Evolutionary conservation across 139 green algal species (phyloP), one percentile per base, ranked within the genome.

Genomic region (Chlorella sp.): DNA sequence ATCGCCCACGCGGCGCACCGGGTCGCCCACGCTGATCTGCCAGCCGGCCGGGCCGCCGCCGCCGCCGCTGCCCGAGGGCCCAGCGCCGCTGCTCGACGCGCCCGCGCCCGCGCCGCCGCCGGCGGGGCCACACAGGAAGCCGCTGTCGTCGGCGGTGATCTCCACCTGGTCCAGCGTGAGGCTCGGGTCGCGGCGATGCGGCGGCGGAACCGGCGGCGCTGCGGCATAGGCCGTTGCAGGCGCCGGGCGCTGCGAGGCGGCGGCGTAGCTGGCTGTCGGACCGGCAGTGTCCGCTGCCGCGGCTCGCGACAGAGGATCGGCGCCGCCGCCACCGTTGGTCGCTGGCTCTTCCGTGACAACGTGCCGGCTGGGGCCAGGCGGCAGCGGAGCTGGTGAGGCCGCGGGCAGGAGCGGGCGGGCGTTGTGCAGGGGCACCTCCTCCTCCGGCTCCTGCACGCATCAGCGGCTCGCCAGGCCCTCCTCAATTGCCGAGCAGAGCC

Each of bases 21-120:
- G 91, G 51, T 97, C 92, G 1, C 71, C 80, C 21, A 97, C 88
- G 3, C 55, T 83, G 67, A 95, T 84, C 4, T 73, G 59, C 8
- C 31, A n/a, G 25, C 45, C 14, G 33, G 56, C 48, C 12, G 59
- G 45, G 31, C 71, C 59, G 73, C 27, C 17, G 19, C 60, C 73
- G 27, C n/a, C 15, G 45, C 58, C 66, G 0, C 1, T 50, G 40
- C 46, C 58, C 70, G 9, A 51, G 50, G 38, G 36, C 17, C 25
- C 67, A 43, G 48, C 41, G 58, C 31, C 61, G 40, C 42, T 17
- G n/a, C 43, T 50, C 1, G 41, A 38, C 9, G 63, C 42, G 41
- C 40, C 41, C 21, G 48, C 59, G 43, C 29, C 36, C 21, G 38
- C 62, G 33, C 53, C 42, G 45, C 21, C 66, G 53, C 60, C 33